Conservation (phyloP, 2,329 filamentous ascomycete genomes). For the Aureobasidium sp. region DNA sequence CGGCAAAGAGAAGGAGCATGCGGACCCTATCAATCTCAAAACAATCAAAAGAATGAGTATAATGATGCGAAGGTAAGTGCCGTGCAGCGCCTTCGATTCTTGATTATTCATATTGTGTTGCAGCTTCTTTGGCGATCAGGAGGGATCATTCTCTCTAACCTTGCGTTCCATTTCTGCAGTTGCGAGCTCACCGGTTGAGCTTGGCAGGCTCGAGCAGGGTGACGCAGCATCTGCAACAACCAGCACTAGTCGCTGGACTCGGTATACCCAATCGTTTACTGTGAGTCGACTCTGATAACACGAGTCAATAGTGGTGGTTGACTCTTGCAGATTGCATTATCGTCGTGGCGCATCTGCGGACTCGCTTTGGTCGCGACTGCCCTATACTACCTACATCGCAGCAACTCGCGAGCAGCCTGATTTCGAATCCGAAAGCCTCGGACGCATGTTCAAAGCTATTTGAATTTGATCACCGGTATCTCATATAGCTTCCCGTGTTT, state of each 20-base stretch:
- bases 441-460: not conserved
- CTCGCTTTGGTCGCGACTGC: slow-evolving; percentile 5
- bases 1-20: slow-evolving; percentile 55
- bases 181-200: not conserved
- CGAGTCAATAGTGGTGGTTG: not conserved
- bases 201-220: not conserved
- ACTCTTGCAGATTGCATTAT: slow-evolving; percentile 1
- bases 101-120: not conserved
- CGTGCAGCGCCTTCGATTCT: not conserved
- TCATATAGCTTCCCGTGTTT: too few relatives aligned
- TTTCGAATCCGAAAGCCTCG: not conserved
- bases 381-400: slow-evolving; percentile 3
- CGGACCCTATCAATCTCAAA: slow-evolving; percentile 48
- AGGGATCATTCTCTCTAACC: slow-evolving; percentile 56
- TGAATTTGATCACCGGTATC: too few relatives aligned
- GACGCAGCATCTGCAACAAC: not conserved
- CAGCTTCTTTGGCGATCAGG: slow-evolving; percentile 68
- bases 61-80: slow-evolving; percentile 68
- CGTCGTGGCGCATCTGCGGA: slow-evolving; percentile 8
- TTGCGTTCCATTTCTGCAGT: slow-evolving; percentile 46
- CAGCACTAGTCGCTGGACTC: not conserved
- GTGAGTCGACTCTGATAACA: not conserved
- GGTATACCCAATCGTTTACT: slow-evolving; percentile 1
- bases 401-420: slow-evolving; percentile 5
- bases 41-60: slow-evolving; percentile 60